Conservation (phyloP, 1,284 basidiomycete genomes). For the Ustilago loliicola region DNA sequence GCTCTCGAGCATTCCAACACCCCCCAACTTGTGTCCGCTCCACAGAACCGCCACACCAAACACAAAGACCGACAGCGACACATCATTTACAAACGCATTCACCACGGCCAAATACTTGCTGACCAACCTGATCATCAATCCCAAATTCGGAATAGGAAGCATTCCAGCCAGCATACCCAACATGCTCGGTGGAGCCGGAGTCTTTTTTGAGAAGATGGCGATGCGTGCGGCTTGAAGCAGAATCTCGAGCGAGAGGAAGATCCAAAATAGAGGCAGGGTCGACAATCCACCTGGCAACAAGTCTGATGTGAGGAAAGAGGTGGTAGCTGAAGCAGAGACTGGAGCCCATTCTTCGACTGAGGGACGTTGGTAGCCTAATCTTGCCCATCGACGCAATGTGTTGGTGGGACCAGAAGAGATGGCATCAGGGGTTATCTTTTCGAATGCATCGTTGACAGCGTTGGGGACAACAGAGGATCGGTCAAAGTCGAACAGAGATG, state of each 20-base stretch:
- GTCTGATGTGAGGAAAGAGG: not conserved
- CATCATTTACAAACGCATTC: conserved; percentile 51
- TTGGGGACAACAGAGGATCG: conserved; percentile 28
- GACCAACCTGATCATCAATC: conserved; percentile 22
- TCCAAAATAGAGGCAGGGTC: conserved; percentile 63
- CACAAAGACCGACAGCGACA: conserved; percentile 59
- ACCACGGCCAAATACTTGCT: conserved; percentile 45
- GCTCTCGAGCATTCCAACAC: conserved; percentile 28
- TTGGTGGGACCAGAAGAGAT: conserved; percentile 2
- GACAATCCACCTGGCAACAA: conserved; percentile 8
- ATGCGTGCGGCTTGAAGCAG: conserved; percentile 59
- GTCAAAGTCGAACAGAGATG: conserved; percentile 42
- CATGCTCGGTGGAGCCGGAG: conserved; percentile 41
- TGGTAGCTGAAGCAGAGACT: conserved; percentile 2
- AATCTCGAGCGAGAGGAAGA: conserved; percentile 66
- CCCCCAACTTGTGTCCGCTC: conserved; percentile 33
- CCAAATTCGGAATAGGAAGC: conserved; percentile 48
- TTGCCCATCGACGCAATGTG: conserved; percentile 57
- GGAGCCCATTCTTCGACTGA: conserved; percentile 25
- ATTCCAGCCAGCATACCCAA: conserved; percentile 32
- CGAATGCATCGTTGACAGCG: conserved; percentile 19
- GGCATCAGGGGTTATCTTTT: conserved; percentile 5
- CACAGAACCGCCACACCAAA: conserved; percentile 53
- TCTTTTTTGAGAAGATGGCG: conserved; percentile 38
- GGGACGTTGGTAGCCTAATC: conserved; percentile 55